Conservation (phyloP, 495 filamentous ascomycete species). For the Podospora pseudocomata region DNA sequence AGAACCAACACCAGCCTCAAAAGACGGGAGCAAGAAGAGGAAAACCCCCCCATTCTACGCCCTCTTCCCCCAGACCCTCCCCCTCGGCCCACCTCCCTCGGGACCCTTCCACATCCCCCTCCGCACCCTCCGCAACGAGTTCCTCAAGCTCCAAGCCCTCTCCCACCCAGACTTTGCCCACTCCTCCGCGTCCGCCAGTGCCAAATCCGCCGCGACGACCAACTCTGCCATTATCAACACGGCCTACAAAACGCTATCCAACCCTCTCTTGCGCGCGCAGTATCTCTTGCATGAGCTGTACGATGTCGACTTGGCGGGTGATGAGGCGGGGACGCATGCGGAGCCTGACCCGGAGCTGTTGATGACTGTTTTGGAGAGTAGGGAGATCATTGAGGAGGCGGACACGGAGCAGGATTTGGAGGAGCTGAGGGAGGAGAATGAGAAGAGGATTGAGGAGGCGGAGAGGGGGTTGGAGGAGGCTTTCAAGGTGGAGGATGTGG, state of each 20-base stretch:
- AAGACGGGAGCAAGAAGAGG: constrained; percentile 3
- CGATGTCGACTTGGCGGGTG: constrained; percentile 72
- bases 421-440: constrained; percentile 61
- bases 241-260: constrained; percentile 77
- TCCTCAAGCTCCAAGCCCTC: constrained; percentile 72
- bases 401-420: constrained; percentile 60
- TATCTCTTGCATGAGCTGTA: constrained; percentile 68
- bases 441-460: constrained; percentile 57
- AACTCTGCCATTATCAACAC: constrained; percentile 78
- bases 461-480: constrained; percentile 56
- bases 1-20: constrained; percentile 1
- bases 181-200: constrained; percentile 30
- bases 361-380: constrained; percentile 81
- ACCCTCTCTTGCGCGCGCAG: constrained; percentile 75
- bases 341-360: constrained; percentile 65
- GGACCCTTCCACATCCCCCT: constrained; percentile 72
- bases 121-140: constrained; percentile 71
- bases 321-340: constrained; percentile 66
- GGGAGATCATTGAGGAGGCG: constrained; percentile 80
- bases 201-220: constrained; percentile 55
- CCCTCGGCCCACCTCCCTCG: constrained; percentile 72
- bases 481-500: constrained; percentile 65
- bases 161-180: constrained; percentile 81
- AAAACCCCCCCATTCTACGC: constrained; percentile 59
- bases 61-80: constrained; percentile 80